Base-by-base conservation (phyloP, 129 eudicot species). In the Sambucus nigra region DNA sequence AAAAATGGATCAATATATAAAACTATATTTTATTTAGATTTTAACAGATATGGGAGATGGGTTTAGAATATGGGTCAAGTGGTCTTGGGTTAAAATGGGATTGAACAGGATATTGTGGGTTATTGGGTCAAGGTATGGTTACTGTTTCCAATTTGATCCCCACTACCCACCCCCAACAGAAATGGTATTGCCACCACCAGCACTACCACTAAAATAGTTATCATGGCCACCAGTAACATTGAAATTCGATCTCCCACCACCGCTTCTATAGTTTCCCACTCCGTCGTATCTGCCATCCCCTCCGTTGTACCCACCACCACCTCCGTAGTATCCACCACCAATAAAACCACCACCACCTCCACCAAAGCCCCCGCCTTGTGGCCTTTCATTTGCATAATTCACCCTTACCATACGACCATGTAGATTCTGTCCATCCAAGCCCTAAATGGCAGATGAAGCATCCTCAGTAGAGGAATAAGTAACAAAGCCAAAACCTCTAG, bases 351-450 rank as follows among this genome's bases (percentile, higher is more conserved):
- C 59, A 0, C 63, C 65, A 31, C 59, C 56, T 8, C 48, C 48
- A 11, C 20, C 48, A 17, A 39, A 65, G 6, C 71, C 66, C 54
- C 17, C 18, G 45, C 51, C 73, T 50, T 70, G 81, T 45, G 89
- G 51, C 60, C 89, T 85, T 12, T 91, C 95, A 20, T 70, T 67
- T 24, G 98, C 95, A 44, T 76, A 79, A 59, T 59, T 70, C 56
- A 91, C 98, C 50, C 75, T 69, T 45, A 91, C 61, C 26, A 20
- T 61, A 16, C 95, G 86, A n/a, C 95, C 98, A 35, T 85, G 79
- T 54, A 91, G 79, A 2, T 91, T 89, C 98, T 85, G 77, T n/a
- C n/a, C n/a, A n/a, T n/a, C n/a, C n/a, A n/a, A n/a, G n/a, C n/a
- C n/a, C n/a, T n/a, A n/a, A n/a, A n/a, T n/a, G n/a, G n/a, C n/a